phyloP scores from a whole-genome alignment of 257 asterid genomes.

The Salvia splendens region DNA sequence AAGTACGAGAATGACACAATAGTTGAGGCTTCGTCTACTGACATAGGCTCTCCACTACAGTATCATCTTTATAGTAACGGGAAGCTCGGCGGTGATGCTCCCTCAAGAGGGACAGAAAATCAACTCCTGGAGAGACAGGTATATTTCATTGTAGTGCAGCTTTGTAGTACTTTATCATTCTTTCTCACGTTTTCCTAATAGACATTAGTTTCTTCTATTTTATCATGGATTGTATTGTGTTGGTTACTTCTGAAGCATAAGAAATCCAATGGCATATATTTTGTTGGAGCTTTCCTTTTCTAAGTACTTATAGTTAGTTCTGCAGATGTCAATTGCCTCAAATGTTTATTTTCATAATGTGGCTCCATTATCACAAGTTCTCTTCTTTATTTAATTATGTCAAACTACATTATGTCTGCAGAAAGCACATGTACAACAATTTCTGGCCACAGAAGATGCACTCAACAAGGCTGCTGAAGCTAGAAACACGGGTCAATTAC shows the following conservation, averaged over 20 bases:
- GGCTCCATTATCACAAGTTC: not conserved
- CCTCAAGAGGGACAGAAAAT: slow-evolving; percentile 82
- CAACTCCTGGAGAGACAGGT: slow-evolving; percentile 99
- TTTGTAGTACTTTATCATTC: slow-evolving; percentile 3
- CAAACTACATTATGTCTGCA: slow-evolving; percentile 35
- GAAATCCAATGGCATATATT: slow-evolving; percentile 11
- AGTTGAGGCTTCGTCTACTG: slow-evolving; percentile 85
- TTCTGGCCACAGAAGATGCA: slow-evolving; percentile 96
- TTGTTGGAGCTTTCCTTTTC: slow-evolving; percentile 5
- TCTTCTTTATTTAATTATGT: not conserved
- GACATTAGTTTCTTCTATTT: slow-evolving; percentile 9
- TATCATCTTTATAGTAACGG: slow-evolving; percentile 93
- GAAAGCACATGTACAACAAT: slow-evolving; percentile 99
- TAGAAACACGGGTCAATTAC: slow-evolving; percentile 70
- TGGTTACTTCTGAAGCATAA: slow-evolving; percentile 18
- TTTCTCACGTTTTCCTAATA: slow-evolving; percentile 12
- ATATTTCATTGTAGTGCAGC: slow-evolving; percentile 24
- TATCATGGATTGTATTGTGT: slow-evolving; percentile 6
- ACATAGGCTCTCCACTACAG: slow-evolving; percentile 84
- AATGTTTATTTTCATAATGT: slow-evolving; percentile 7
- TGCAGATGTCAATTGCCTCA: slow-evolving; percentile 21
- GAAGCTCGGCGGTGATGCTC: slow-evolving; percentile 72
- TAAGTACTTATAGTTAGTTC: slow-evolving; percentile 27
- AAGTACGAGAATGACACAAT: slow-evolving; percentile 89
- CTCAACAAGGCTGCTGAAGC: slow-evolving; percentile 98